Evolutionary conservation across 805 yeast genomes (phyloP).

Genomic region (Spathaspora hagerdaliae): DNA sequence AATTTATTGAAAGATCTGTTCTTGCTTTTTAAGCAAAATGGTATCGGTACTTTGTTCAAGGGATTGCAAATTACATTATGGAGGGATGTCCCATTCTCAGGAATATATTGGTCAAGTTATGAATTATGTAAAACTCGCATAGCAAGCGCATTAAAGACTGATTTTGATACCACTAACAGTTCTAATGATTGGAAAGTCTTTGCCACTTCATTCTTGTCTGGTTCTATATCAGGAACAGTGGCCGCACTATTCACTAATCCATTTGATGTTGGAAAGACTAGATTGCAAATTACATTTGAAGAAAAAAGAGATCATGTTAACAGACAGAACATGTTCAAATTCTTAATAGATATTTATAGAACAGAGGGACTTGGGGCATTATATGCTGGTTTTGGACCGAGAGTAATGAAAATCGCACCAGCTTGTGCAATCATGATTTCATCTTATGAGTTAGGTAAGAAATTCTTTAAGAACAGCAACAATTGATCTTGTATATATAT

Average conservation of each 20-base stretch:
- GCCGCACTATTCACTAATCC: conserved; percentile 92
- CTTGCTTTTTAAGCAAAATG: conserved; percentile 49
- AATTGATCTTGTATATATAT: background rate
- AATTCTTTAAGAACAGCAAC: conserved; percentile 31
- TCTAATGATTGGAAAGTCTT: conserved; percentile 44
- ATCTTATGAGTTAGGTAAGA: conserved; percentile 85
- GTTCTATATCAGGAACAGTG: conserved; percentile 76
- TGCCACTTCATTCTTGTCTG: conserved; percentile 67
- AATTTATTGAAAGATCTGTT: conserved; percentile 52
- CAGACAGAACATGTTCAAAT: conserved; percentile 61
- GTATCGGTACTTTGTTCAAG: conserved; percentile 65
- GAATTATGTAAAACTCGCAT: conserved; percentile 44
- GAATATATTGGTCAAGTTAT: conserved; percentile 88
- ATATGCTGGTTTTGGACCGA: conserved; percentile 83
- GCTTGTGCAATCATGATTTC: conserved; percentile 98
- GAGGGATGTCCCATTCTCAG: conserved; percentile 97
- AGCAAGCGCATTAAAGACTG: conserved; percentile 18
- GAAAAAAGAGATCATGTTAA: conserved; percentile 7
- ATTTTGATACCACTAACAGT: conserved; percentile 17
- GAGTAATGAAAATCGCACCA: conserved; percentile 90
- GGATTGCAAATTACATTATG: conserved; percentile 87
- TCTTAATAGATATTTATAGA: conserved; percentile 56
- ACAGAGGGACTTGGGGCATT: conserved; percentile 79
- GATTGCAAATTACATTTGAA: conserved; percentile 64
- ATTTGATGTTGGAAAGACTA: conserved; percentile 94